A percentile compares a stretch with the other conserved stretches of the same genome.
Evolutionary conservation across 2,329 filamentous ascomycete genomes (phyloP).

Genomic region (Rachicladosporium sp.): DNA sequence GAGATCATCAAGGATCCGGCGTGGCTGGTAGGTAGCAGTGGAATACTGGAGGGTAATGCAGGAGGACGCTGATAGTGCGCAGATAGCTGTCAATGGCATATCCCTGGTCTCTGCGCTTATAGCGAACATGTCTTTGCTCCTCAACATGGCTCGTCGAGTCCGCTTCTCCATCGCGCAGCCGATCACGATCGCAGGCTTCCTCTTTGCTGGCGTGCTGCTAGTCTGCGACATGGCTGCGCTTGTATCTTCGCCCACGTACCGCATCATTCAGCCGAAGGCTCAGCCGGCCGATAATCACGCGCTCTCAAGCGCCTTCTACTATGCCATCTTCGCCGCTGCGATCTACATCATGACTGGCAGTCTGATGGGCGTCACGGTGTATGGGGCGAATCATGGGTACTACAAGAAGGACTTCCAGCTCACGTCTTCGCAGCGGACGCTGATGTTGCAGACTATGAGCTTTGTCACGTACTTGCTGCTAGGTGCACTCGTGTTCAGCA

Average conservation of each 20-base stretch:
- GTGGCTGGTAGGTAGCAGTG: constrained; percentile 28
- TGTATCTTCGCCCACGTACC: constrained; percentile 33
- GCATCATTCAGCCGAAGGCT: constrained; percentile 25
- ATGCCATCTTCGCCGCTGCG: constrained; percentile 44
- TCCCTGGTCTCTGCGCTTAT: constrained; percentile 42
- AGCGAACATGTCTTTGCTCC: constrained; percentile 42
- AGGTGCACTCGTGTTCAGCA: constrained; percentile 34
- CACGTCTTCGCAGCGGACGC: constrained; percentile 43
- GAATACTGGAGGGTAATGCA: background rate
- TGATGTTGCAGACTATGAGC: constrained; percentile 41
- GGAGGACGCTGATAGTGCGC: constrained; percentile 21
- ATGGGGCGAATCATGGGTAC: constrained; percentile 41
- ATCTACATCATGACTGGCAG: constrained; percentile 45
- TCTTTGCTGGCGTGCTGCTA: constrained; percentile 41
- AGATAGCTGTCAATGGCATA: constrained; percentile 39
- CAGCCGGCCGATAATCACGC: constrained; percentile 25
- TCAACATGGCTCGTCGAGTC: constrained; percentile 48
- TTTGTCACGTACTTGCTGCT: constrained; percentile 38
- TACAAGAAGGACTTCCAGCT: constrained; percentile 46
- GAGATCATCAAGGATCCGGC: constrained; percentile 39
- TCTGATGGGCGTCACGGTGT: constrained; percentile 43
- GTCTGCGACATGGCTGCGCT: constrained; percentile 38
- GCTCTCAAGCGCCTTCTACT: constrained; percentile 47
- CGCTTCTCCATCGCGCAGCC: constrained; percentile 45
- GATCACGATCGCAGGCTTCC: constrained; percentile 38